Evolutionary conservation across 495 filamentous ascomycete genomes (phyloP).

Genomic region (Podospora didyma): DNA sequence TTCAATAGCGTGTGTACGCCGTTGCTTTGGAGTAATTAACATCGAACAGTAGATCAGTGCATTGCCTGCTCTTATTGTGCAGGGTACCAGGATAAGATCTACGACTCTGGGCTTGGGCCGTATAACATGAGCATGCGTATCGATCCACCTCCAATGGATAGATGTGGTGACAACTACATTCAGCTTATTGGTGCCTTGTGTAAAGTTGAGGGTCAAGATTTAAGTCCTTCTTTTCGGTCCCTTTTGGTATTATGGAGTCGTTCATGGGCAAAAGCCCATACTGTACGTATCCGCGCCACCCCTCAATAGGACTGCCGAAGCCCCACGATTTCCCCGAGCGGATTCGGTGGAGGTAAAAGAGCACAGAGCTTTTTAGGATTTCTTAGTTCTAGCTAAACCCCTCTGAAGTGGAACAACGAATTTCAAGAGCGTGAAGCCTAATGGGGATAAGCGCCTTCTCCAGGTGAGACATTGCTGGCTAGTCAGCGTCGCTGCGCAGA

Average conservation of each 20-base stretch:
- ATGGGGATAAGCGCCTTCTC: slow-evolving; percentile 7
- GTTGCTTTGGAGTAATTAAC: slow-evolving; percentile 7
- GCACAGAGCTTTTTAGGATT: too few species aligned
- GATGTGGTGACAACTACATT: too few species aligned
- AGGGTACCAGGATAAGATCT: slow-evolving; percentile 27
- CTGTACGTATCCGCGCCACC: too few species aligned
- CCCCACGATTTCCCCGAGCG: background rate
- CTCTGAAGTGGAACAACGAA: background rate
- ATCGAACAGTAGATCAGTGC: slow-evolving; percentile 12
- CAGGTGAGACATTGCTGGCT: slow-evolving; percentile 4
- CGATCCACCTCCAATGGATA: too few species aligned
- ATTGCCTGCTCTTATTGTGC: slow-evolving; percentile 14
- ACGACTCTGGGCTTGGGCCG: slow-evolving; percentile 6
- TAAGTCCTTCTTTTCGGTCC: too few species aligned
- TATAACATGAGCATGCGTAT: background rate
- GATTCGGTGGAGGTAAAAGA: background rate
- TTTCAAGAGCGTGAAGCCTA: slow-evolving; percentile 3
- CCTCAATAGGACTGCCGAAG: background rate
- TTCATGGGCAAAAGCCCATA: too few species aligned
- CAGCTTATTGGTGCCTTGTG: too few species aligned
- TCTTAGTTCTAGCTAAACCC: too few species aligned
- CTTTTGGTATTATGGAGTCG: too few species aligned
- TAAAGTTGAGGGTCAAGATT: too few species aligned
- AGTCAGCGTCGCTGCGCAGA: background rate
- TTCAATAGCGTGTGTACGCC: slow-evolving; percentile 6